phyloP scores from a whole-genome alignment of 2,329 filamentous ascomycete species.

The Tolypocladium nubicola region DNA sequence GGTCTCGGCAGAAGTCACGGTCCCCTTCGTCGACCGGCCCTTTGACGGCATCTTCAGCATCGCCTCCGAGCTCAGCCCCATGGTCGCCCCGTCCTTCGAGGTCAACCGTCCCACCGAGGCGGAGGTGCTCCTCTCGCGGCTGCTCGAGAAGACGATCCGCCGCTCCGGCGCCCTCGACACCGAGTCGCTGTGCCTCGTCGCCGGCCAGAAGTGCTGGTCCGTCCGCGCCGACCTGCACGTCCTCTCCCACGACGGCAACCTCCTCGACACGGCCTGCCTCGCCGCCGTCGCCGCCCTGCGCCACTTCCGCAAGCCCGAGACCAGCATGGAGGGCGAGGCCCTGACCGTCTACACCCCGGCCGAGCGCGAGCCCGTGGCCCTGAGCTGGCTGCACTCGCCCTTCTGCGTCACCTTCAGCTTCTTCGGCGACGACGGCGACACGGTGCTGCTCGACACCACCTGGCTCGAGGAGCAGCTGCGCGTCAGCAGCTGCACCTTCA shows the following conservation, averaged over 20 bases:
- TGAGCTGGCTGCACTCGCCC: slow-evolving; percentile 86
- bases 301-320: slow-evolving; percentile 86
- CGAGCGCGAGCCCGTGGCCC: slow-evolving; percentile 80
- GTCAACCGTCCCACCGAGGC: slow-evolving; percentile 72
- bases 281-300: slow-evolving; percentile 79
- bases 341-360: slow-evolving; percentile 75
- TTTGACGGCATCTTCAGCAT: slow-evolving; percentile 96
- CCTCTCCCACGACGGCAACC: slow-evolving; percentile 79
- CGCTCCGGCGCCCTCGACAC: slow-evolving; percentile 88
- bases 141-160: slow-evolving; percentile 89
- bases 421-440: slow-evolving; percentile 60
- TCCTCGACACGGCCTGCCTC: slow-evolving; percentile 78
- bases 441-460: slow-evolving; percentile 59
- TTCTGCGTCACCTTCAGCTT: slow-evolving; percentile 87
- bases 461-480: slow-evolving; percentile 68
- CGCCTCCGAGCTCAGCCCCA: slow-evolving; percentile 79
- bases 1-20: slow-evolving; percentile 78
- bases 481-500: slow-evolving; percentile 66
- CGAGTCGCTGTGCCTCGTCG: slow-evolving; percentile 88
- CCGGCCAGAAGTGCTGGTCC: slow-evolving; percentile 84
- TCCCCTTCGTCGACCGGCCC: slow-evolving; percentile 76
- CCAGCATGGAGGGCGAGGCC: slow-evolving; percentile 72
- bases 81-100: slow-evolving; percentile 86
- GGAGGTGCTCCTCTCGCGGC: slow-evolving; percentile 75
- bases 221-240: slow-evolving; percentile 88